These are phyloP conservation scores for Daedaleopsis nitida DNA, from an alignment of 768 basidiomycete genomes.

Conservation along the genomic window DNA sequence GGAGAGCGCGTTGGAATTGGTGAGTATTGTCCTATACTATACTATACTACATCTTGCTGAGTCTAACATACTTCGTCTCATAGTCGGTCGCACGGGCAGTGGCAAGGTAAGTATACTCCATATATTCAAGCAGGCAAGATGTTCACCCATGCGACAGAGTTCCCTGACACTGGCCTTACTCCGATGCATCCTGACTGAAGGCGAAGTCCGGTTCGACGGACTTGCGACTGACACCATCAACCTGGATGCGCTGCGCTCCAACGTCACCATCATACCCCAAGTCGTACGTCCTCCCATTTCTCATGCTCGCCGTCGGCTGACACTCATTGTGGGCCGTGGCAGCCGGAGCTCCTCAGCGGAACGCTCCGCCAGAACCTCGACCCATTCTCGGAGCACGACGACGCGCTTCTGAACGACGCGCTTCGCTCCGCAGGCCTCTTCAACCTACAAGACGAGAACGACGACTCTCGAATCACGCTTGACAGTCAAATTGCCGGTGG, in stretches of 20 bases:
- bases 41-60: background rate
- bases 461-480: conserved; percentile 43
- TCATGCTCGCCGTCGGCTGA: background rate
- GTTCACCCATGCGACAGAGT: conserved; percentile 26
- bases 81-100: conserved; percentile 58
- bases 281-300: conserved; percentile 38
- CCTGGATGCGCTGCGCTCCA: conserved; percentile 51
- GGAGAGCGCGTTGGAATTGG: conserved; percentile 61
- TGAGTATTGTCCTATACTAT: conserved; percentile 1
- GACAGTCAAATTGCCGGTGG: conserved; percentile 48
- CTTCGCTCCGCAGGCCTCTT: conserved; percentile 52
- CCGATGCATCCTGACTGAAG: conserved; percentile 55
- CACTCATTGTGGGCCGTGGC: background rate
- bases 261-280: conserved; percentile 64
- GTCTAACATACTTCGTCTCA: background rate
- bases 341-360: conserved; percentile 57
- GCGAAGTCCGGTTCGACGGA: conserved; percentile 56
- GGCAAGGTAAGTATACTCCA: conserved; percentile 36
- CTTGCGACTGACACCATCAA: conserved; percentile 49
- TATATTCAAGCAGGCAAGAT: no score
- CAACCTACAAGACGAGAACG: conserved; percentile 40
- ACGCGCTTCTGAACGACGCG: conserved; percentile 51
- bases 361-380: conserved; percentile 60
- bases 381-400: conserved; percentile 58
- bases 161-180: conserved; percentile 56